phyloP scores from a whole-genome alignment of 1,284 basidiomycete species.

The Agaricales sp. region DNA sequence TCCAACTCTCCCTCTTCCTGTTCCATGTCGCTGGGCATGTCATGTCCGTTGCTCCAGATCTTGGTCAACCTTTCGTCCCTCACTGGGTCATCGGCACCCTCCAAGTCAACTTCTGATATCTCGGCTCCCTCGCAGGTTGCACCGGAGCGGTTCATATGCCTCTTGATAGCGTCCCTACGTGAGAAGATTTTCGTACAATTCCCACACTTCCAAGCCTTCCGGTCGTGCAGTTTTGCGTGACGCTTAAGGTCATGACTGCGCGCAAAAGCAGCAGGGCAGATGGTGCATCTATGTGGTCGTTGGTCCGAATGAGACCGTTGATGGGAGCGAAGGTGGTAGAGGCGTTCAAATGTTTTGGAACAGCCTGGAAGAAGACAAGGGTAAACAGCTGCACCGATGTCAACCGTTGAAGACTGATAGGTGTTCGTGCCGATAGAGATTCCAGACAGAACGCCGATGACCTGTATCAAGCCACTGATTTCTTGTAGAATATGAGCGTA shows the following conservation, averaged over 20 bases:
- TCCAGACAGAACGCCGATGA: constrained; percentile 64
- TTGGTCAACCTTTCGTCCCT: constrained; percentile 48
- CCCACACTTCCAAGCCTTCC: constrained; percentile 57
- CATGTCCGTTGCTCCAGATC: constrained; percentile 52
- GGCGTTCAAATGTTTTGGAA: constrained; percentile 51
- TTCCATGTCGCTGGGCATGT: constrained; percentile 28
- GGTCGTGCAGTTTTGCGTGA: constrained; percentile 57
- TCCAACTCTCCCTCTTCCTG: constrained; percentile 60
- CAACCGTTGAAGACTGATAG: constrained; percentile 26
- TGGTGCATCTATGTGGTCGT: constrained; percentile 49
- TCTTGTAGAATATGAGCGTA: constrained; percentile 55
- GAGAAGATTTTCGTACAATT: constrained; percentile 67
- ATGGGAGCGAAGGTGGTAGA: constrained; percentile 58
- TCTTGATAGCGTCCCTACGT: constrained; percentile 63
- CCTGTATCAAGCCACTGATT: constrained; percentile 64
- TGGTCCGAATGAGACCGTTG: constrained; percentile 51
- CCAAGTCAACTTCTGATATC: constrained; percentile 48
- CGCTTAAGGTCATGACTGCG: constrained; percentile 70
- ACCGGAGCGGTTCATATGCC: constrained; percentile 51
- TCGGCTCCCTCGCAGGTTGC: constrained; percentile 43
- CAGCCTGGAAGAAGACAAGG: constrained; percentile 56
- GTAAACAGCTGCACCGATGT: constrained; percentile 65
- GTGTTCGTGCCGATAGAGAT: constrained; percentile 51
- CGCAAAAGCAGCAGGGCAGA: constrained; percentile 62
- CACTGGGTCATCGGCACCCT: constrained; percentile 36